Conservation (phyloP, 176 grass and related monocot species). For the Zoysia japonica region DNA sequence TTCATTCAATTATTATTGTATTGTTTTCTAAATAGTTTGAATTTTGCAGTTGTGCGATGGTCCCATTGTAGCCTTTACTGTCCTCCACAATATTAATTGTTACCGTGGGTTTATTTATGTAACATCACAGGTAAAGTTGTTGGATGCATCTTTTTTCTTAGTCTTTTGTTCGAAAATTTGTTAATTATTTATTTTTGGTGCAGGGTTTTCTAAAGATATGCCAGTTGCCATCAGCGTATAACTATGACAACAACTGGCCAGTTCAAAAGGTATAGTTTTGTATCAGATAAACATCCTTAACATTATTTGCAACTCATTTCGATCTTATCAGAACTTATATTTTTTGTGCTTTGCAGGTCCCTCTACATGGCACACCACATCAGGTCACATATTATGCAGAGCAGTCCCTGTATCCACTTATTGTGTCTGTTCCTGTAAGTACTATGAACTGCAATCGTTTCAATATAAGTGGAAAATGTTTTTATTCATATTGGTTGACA, state of each 20-base stretch:
- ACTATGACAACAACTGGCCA: constrained; percentile 95
- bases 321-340: constrained; percentile 1
- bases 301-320: constrained; percentile 10
- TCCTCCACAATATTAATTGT: constrained; percentile 97
- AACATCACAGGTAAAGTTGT: constrained; percentile 70
- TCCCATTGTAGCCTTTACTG: constrained; percentile 81
- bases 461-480: constrained; percentile 23
- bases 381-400: constrained; percentile 93
- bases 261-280: constrained; percentile 64
- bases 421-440: constrained; percentile 94
- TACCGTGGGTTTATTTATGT: constrained; percentile 92
- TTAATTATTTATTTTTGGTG: constrained; percentile 26
- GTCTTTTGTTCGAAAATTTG: constrained; percentile 33
- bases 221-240: constrained; percentile 74
- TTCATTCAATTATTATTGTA: constrained; percentile 24
- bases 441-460: not conserved
- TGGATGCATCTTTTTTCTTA: not conserved
- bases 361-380: constrained; percentile 86
- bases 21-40: constrained; percentile 35
- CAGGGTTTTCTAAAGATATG: constrained; percentile 98
- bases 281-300: not conserved
- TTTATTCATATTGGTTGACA: not conserved
- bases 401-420: constrained; percentile 80
- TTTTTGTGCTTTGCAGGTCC: constrained; percentile 54
- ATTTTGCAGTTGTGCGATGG: constrained; percentile 86